These are phyloP conservation scores for Ganoderma meredithae DNA, from an alignment of 1,284 basidiomycete genomes.

Conservation along the genomic window DNA sequence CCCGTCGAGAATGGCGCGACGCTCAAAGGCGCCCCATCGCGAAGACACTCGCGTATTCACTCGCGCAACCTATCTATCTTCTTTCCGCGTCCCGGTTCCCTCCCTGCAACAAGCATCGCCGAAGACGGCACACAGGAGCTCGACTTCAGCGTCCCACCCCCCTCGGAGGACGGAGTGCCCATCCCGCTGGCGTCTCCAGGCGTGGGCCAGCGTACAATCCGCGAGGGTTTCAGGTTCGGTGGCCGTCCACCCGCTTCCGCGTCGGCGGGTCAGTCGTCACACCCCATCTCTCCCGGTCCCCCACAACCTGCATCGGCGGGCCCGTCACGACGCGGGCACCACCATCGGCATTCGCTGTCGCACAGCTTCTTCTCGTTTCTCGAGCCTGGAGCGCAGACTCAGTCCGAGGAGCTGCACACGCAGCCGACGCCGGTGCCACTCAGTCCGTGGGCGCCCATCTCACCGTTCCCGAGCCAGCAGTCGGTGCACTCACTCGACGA, in stretches of 20 bases:
- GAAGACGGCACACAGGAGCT: conserved; percentile 71
- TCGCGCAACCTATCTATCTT: conserved; percentile 91
- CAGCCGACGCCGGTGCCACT: conserved; percentile 58
- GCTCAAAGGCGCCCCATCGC: conserved; percentile 42
- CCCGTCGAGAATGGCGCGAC: conserved; percentile 31
- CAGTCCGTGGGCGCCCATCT: conserved; percentile 61
- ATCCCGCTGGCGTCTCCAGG: conserved; percentile 54
- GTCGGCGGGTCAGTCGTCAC: conserved; percentile 31
- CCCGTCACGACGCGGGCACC: conserved; percentile 75
- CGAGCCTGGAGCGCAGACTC: conserved; percentile 43
- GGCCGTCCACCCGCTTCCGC: conserved; percentile 47
- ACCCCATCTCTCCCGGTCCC: conserved; percentile 35
- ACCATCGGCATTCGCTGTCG: conserved; percentile 93
- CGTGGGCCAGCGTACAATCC: conserved; percentile 46
- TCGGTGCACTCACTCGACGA: conserved; percentile 22
- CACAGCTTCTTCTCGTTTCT: conserved; percentile 87
- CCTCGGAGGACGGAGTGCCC: conserved; percentile 54
- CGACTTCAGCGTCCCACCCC: conserved; percentile 47
- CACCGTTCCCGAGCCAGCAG: conserved; percentile 43
- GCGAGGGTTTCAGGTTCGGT: conserved; percentile 74
- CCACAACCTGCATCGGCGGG: conserved; percentile 39
- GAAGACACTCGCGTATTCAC: conserved; percentile 80
- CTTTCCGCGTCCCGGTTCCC: conserved; percentile 84
- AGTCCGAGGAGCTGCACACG: conserved; percentile 48
- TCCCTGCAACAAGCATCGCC: conserved; percentile 65